Conservation (phyloP, 768 basidiomycete genomes). For the Dentipellis sp. region DNA sequence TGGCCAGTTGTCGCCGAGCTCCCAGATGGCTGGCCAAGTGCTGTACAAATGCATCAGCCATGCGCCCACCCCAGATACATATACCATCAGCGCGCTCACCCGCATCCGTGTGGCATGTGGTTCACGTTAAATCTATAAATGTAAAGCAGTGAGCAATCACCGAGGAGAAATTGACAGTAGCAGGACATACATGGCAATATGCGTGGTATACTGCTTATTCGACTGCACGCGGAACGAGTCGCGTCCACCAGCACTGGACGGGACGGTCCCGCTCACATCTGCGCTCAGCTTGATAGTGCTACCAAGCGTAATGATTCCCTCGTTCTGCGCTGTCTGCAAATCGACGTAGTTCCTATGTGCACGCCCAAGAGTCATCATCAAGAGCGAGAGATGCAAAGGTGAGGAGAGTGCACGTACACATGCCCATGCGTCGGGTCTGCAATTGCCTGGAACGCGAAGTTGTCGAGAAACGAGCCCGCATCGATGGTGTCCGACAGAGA, state of each 20-base stretch:
- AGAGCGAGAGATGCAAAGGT: not conserved
- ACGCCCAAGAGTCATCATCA: not conserved
- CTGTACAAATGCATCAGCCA: conserved; percentile 1
- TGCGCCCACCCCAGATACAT: too few species aligned
- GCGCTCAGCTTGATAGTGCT: conserved; percentile 47
- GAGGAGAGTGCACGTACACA: conserved; percentile 35
- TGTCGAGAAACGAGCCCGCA: conserved; percentile 39
- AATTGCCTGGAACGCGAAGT: conserved; percentile 40
- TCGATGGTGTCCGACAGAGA: conserved; percentile 33
- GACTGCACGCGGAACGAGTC: conserved; percentile 18
- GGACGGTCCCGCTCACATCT: conserved; percentile 39
- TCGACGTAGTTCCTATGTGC: conserved; percentile 32
- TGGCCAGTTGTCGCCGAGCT: conserved; percentile 17
- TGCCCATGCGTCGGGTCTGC: conserved; percentile 59
- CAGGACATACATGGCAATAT: conserved; percentile 14
- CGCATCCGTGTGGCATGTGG: conserved; percentile 23
- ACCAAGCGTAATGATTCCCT: conserved; percentile 50
- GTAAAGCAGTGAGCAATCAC: too few species aligned
- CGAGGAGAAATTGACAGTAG: too few species aligned
- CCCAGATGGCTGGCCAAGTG: conserved; percentile 21
- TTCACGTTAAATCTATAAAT: conserved; percentile 15
- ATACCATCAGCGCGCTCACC: conserved; percentile 6
- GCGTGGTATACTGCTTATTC: conserved; percentile 29
- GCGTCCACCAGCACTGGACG: conserved; percentile 28
- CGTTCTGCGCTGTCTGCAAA: conserved; percentile 35